Percentiles rank a stretch among this genome's conserved stretches.
Evolutionary conservation across 2,329 filamentous ascomycete species (phyloP).

Genomic region (Monascus ruber): DNA sequence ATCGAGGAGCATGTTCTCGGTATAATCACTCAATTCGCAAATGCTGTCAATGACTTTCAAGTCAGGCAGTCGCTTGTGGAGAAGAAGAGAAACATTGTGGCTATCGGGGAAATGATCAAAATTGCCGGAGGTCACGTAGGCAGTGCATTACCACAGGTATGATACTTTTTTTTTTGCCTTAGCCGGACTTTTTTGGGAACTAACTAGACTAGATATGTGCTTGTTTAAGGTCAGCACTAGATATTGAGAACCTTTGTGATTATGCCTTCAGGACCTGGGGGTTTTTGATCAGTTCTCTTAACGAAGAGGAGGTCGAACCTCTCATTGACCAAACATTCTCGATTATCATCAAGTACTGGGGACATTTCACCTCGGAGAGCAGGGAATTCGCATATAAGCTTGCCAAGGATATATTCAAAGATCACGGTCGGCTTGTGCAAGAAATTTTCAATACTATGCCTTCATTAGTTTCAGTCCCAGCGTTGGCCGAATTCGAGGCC

Average conservation of each 20-base stretch:
- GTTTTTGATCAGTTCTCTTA: slow-evolving; percentile 61
- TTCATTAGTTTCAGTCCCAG: slow-evolving; percentile 58
- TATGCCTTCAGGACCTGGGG: slow-evolving; percentile 77
- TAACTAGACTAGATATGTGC: slow-evolving; percentile 60
- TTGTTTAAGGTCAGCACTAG: slow-evolving; percentile 76
- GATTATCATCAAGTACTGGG: slow-evolving; percentile 74
- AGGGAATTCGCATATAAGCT: slow-evolving; percentile 50
- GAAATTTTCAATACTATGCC: slow-evolving; percentile 66
- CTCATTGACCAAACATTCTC: slow-evolving; percentile 85
- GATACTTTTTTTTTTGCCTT: slow-evolving; percentile 11
- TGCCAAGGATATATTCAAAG: slow-evolving; percentile 54
- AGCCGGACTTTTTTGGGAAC: not conserved
- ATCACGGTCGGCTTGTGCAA: slow-evolving; percentile 49
- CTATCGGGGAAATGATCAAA: slow-evolving; percentile 77
- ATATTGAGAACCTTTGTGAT: slow-evolving; percentile 61
- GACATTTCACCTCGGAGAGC: slow-evolving; percentile 49
- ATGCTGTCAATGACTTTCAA: slow-evolving; percentile 59
- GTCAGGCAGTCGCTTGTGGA: slow-evolving; percentile 51
- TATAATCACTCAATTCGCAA: slow-evolving; percentile 71
- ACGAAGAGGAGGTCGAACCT: slow-evolving; percentile 65
- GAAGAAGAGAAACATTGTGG: slow-evolving; percentile 65
- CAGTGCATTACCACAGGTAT: slow-evolving; percentile 73
- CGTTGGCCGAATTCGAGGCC: slow-evolving; percentile 56
- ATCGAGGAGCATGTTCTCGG: slow-evolving; percentile 76
- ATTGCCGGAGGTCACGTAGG: slow-evolving; percentile 62